A percentile compares a stretch with the other conserved stretches of the same genome.
These are phyloP conservation scores for Nitzschia inconspicua DNA, from an alignment of 108 stramenopile genomes.

Conservation along the genomic window DNA sequence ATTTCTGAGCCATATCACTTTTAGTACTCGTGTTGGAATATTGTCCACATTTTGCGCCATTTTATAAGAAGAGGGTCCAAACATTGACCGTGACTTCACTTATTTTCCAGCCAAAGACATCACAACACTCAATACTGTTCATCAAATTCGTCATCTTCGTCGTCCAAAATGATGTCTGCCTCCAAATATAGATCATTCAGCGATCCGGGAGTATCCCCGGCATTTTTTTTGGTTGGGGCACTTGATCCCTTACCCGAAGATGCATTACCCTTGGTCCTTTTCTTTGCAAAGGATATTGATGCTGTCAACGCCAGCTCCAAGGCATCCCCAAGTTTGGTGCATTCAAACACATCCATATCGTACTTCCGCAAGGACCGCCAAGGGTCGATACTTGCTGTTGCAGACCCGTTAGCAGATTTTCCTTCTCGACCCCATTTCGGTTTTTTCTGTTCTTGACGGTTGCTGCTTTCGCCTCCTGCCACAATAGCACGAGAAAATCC, in stretches of 20 bases:
- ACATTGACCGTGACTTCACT: not conserved
- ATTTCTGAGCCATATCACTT: too few species aligned
- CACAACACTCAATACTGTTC: too few species aligned
- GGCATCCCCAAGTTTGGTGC: slow-evolving; percentile 58
- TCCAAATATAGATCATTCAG: not conserved
- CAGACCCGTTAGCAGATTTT: not conserved
- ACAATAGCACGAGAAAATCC: slow-evolving; percentile 74
- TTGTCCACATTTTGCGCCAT: too few species aligned
- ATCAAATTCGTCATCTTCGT: slow-evolving; percentile 10
- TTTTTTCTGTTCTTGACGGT: slow-evolving; percentile 3
- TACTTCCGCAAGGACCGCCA: not conserved
- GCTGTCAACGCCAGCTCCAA: slow-evolving; percentile 26
- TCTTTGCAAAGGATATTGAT: slow-evolving; percentile 1
- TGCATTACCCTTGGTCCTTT: slow-evolving; percentile 23
- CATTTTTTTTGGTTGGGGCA: not conserved
- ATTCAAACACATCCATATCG: slow-evolving; percentile 50
- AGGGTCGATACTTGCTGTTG: not conserved
- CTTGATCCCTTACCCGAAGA: not conserved
- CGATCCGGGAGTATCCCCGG: slow-evolving; percentile 4
- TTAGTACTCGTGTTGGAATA: too few species aligned
- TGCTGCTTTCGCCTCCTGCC: slow-evolving; percentile 6
- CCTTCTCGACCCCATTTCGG: slow-evolving; percentile 12
- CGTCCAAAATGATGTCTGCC: slow-evolving; percentile 1
- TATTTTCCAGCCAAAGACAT: not conserved
- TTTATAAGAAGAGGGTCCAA: too few species aligned